These are phyloP conservation scores for Umbilicus rupestris DNA, from an alignment of 164 flowering plant genomes.

Conservation along the genomic window DNA sequence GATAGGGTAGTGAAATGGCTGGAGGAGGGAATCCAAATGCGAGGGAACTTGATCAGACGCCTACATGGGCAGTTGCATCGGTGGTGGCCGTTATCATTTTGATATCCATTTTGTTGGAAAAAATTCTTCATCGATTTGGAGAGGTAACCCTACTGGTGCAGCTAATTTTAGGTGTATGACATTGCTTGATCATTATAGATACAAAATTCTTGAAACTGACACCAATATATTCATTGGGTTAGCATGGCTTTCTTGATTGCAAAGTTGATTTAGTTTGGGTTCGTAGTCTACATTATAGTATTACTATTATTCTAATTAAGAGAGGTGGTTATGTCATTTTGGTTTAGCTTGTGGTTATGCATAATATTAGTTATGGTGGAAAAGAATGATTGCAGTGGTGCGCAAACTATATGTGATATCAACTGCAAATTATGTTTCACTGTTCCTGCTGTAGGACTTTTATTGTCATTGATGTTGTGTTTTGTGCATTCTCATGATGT, in stretches of 20 bases:
- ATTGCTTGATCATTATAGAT: no score
- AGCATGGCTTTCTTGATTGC: not conserved
- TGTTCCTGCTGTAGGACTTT: not conserved
- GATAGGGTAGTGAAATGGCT: conserved; percentile 14
- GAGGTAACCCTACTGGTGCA: conserved; percentile 6
- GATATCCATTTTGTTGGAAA: conserved; percentile 61
- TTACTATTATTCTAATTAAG: not conserved
- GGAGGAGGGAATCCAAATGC: conserved; percentile 10
- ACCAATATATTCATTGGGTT: no score
- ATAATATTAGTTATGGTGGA: no score
- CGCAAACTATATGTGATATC: not conserved
- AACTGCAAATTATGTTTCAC: not conserved
- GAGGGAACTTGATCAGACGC: conserved; percentile 63
- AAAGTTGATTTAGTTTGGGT: no score
- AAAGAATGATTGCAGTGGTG: no score
- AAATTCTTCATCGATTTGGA: conserved; percentile 60
- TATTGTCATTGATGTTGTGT: not conserved
- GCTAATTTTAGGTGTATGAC: not conserved
- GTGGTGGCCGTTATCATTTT: conserved; percentile 62
- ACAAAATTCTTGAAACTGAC: no score
- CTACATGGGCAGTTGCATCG: conserved; percentile 89
- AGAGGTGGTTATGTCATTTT: not conserved
- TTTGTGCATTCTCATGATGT: not conserved
- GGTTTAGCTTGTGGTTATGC: no score
- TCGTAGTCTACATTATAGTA: not conserved